Evolutionary conservation across 2,329 filamentous ascomycete genomes (phyloP).

Genomic region (Neobulgaria alba): DNA sequence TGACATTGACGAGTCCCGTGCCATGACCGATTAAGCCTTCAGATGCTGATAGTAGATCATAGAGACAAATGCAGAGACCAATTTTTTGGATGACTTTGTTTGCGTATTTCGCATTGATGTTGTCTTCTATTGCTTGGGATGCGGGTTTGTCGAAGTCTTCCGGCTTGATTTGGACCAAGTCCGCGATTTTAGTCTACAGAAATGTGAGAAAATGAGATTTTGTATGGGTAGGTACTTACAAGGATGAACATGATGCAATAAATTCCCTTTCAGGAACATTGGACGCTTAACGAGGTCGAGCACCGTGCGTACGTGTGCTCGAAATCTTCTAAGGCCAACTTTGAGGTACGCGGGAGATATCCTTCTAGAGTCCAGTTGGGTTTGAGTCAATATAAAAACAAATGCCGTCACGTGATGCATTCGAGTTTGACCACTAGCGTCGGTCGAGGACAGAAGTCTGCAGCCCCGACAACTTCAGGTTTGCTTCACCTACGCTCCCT

Average conservation of each 20-base stretch:
- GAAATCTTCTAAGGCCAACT: too few species aligned
- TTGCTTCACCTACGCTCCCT: too few species aligned
- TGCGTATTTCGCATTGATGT: conserved; percentile 93
- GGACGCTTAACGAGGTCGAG: neutral
- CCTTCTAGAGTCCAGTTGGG: too few species aligned
- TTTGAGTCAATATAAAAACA: too few species aligned
- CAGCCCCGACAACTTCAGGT: too few species aligned
- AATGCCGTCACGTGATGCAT: too few species aligned
- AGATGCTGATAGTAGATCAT: conserved; percentile 80
- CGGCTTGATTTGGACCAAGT: conserved; percentile 87
- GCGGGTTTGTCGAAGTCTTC: conserved; percentile 81
- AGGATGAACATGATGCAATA: conserved; percentile 39
- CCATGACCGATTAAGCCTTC: conserved; percentile 93
- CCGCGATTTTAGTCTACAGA: conserved; percentile 76
- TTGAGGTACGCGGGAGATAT: too few species aligned
- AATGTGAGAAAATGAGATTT: too few species aligned
- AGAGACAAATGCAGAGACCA: conserved; percentile 87
- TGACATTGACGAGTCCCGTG: conserved; percentile 86
- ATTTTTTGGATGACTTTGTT: conserved; percentile 94
- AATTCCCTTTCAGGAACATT: neutral
- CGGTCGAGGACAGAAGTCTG: too few species aligned
- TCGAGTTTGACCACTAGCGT: too few species aligned
- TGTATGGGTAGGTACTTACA: conserved; percentile 32
- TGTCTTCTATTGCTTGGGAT: conserved; percentile 82
- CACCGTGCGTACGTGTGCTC: too few species aligned